phyloP scores from a whole-genome alignment of 2,329 filamentous ascomycete species.

The Rachicladosporium sp. region DNA sequence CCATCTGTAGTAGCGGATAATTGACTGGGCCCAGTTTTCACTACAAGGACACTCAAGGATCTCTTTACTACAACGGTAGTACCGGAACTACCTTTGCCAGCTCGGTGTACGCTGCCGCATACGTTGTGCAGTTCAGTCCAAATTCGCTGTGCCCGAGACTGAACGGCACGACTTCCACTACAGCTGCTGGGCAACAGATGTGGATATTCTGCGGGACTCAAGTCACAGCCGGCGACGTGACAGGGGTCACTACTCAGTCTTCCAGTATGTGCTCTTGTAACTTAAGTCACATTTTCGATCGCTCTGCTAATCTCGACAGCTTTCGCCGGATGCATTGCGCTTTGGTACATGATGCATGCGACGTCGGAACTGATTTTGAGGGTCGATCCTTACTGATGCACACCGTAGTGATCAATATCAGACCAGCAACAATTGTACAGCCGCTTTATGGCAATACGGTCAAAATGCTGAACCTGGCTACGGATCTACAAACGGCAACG shows the following conservation, averaged over 20 bases:
- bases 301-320: not conserved
- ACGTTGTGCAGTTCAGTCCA: conserved; percentile 3
- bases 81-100: not conserved
- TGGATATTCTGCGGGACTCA: no score
- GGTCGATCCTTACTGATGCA: no score
- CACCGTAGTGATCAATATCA: not conserved
- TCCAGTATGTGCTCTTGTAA: no score
- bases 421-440: not conserved
- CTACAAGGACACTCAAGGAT: not conserved
- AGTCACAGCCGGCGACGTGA: no score
- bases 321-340: not conserved
- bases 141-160: conserved; percentile 1
- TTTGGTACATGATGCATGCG: not conserved
- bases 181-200: not conserved
- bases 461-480: not conserved
- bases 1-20: no score
- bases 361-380: no score
- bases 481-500: not conserved
- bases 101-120: conserved; percentile 2
- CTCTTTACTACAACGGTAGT: not conserved
- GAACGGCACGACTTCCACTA: not conserved
- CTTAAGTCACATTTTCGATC: no score
- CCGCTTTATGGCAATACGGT: not conserved
- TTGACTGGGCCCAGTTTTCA: no score
- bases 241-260: no score